Conservation (phyloP, 495 filamentous ascomycete species). For the Symbiotaphrina buchneri region DNA sequence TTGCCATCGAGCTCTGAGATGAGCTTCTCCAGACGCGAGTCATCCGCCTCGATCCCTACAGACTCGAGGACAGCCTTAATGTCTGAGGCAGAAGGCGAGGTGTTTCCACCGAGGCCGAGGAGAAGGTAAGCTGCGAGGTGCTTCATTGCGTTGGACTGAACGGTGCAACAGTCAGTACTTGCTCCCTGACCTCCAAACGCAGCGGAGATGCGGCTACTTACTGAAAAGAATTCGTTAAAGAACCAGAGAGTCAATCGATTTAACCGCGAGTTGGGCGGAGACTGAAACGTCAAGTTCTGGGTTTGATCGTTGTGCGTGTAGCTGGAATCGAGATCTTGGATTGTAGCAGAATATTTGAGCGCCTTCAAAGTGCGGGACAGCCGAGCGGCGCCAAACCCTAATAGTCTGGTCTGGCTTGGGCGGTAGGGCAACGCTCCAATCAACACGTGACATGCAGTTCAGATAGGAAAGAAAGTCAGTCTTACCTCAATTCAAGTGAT, state of each 20-base stretch:
- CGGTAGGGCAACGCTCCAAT: too few relatives aligned
- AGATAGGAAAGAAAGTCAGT: too few relatives aligned
- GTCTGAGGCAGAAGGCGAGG: constrained; percentile 64
- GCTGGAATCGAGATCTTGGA: too few relatives aligned
- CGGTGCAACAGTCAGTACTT: not conserved
- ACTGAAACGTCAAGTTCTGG: constrained; percentile 61
- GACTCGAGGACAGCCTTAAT: constrained; percentile 80
- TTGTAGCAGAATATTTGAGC: too few relatives aligned
- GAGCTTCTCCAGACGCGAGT: constrained; percentile 66
- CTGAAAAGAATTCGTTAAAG: constrained; percentile 10
- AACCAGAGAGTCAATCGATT: constrained; percentile 91
- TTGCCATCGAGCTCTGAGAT: constrained; percentile 89
- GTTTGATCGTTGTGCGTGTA: constrained; percentile 10
- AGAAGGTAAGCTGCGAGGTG: constrained; percentile 98
- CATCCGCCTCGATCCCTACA: constrained; percentile 88
- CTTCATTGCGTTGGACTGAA: constrained; percentile 64
- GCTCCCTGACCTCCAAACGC: not conserved
- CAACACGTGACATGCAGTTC: too few relatives aligned
- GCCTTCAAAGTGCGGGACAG: too few relatives aligned
- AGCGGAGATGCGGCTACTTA: constrained; percentile 1
- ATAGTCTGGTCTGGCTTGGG: too few relatives aligned
- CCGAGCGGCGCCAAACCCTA: too few relatives aligned
- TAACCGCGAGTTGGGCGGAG: constrained; percentile 74
- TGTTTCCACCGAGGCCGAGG: constrained; percentile 81
- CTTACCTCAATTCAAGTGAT: too few relatives aligned